phyloP scores from a whole-genome alignment of 495 filamentous ascomycete species.

The Hyaloscypha bicolor region DNA sequence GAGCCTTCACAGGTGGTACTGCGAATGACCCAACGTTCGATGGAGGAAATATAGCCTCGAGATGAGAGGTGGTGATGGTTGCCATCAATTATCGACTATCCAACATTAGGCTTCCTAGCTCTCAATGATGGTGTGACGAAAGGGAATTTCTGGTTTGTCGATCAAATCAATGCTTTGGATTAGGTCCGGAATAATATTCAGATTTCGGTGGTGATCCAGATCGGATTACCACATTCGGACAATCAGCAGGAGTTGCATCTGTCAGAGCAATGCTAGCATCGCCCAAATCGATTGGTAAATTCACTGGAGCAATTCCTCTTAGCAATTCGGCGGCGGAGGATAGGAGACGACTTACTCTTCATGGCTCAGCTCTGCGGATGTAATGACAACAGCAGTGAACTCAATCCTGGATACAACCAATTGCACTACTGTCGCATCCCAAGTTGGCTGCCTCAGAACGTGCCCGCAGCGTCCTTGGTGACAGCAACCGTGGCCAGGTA shows the following conservation, averaged over 20 bases:
- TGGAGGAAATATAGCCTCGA: slow-evolving; percentile 51
- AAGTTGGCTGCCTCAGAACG: slow-evolving; percentile 41
- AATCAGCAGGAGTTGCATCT: slow-evolving; percentile 59
- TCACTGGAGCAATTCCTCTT: slow-evolving; percentile 49
- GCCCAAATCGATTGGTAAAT: slow-evolving; percentile 52
- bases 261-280: slow-evolving; percentile 56
- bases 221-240: slow-evolving; percentile 48
- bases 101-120: slow-evolving; percentile 41
- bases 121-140: slow-evolving; percentile 39
- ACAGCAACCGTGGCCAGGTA: slow-evolving; percentile 33
- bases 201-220: slow-evolving; percentile 44
- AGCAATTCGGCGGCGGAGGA: slow-evolving; percentile 50
- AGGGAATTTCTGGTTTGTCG: slow-evolving; percentile 57
- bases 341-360: slow-evolving; percentile 52
- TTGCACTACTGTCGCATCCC: slow-evolving; percentile 37
- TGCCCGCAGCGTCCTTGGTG: slow-evolving; percentile 37
- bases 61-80: slow-evolving; percentile 49
- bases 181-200: slow-evolving; percentile 55
- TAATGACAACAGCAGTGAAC: slow-evolving; percentile 37
- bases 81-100: slow-evolving; percentile 39
- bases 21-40: slow-evolving; percentile 36
- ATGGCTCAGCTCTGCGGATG: slow-evolving; percentile 47
- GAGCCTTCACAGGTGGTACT: slow-evolving; percentile 32
- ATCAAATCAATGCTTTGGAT: slow-evolving; percentile 49
- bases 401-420: slow-evolving; percentile 42